Evolutionary conservation across 345 rosid species (phyloP).

Genomic region (Acer saccharum): DNA sequence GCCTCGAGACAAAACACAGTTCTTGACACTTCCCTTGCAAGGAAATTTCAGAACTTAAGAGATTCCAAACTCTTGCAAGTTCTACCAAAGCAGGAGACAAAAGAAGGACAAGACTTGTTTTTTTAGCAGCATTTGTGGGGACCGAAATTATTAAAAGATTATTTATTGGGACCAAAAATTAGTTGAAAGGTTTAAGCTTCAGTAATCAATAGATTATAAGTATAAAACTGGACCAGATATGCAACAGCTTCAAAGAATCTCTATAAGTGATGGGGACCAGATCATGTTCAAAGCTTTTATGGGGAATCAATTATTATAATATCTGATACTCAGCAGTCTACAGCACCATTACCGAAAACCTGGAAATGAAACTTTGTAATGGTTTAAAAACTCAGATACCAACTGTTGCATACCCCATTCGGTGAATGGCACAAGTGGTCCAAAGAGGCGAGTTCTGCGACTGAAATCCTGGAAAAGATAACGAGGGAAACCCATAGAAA

Average conservation of each 20-base stretch:
- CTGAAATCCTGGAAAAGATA: not conserved
- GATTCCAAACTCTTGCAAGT: too few species aligned
- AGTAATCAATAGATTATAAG: too few species aligned
- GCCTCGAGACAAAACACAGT: not conserved
- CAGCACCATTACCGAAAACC: constrained; percentile 1
- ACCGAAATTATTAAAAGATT: too few species aligned
- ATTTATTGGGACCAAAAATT: too few species aligned
- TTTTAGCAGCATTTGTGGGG: too few species aligned
- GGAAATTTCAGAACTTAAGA: not conserved
- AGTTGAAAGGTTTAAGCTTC: too few species aligned
- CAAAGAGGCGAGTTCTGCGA: not conserved
- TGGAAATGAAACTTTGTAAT: not conserved
- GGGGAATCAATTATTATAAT: not conserved
- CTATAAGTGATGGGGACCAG: not conserved
- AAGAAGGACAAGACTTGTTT: too few species aligned
- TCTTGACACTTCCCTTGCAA: not conserved
- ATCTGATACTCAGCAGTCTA: not conserved
- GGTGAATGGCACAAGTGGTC: not conserved
- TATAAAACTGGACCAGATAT: too few species aligned
- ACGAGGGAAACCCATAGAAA: not conserved
- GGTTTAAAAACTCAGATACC: not conserved
- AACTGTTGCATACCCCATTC: not conserved
- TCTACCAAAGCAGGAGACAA: too few species aligned
- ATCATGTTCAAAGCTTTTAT: not conserved
- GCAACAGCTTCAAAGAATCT: not conserved